phyloP scores from a whole-genome alignment of 768 basidiomycete genomes.

The Trametes villosa region DNA sequence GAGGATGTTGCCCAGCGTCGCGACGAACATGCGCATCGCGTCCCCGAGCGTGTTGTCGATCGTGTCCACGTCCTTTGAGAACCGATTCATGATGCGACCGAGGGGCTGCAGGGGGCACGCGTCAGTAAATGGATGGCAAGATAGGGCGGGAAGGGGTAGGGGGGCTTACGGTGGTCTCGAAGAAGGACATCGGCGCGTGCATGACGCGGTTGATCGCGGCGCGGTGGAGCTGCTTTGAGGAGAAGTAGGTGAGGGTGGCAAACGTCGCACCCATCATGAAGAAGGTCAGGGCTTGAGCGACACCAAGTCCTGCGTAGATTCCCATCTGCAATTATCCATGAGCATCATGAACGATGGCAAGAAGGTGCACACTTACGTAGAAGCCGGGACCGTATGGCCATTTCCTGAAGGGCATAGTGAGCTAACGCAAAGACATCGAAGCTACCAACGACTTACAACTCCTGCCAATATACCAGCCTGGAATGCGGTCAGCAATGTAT shows the following conservation, averaged over 20 bases:
- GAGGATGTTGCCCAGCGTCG: conserved; percentile 64
- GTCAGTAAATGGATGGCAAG: not conserved
- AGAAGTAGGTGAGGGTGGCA: conserved; percentile 74
- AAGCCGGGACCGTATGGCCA: conserved; percentile 66
- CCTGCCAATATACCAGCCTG: conserved; percentile 88
- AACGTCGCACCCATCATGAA: conserved; percentile 71
- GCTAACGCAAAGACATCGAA: not conserved
- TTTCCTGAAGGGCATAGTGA: conserved; percentile 40
- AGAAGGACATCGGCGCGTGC: conserved; percentile 89
- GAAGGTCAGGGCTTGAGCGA: conserved; percentile 66
- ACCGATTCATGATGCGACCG: conserved; percentile 89
- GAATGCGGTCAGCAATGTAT: conserved; percentile 4
- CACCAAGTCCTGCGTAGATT: conserved; percentile 75
- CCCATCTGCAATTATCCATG: conserved; percentile 61
- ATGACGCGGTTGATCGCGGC: conserved; percentile 70
- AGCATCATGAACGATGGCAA: not conserved
- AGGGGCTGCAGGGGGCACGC: conserved; percentile 49
- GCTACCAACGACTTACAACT: conserved; percentile 45
- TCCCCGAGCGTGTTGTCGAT: conserved; percentile 79
- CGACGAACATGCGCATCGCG: conserved; percentile 71
- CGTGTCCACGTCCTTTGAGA: conserved; percentile 86
- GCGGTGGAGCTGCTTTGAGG: conserved; percentile 70
- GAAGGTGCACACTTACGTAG: conserved; percentile 55
- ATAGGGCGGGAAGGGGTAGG: not conserved
- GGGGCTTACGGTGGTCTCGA: conserved; percentile 73